Evolutionary conservation across 2,329 filamentous ascomycete species (phyloP).

Genomic region (Xylaria polymorpha): DNA sequence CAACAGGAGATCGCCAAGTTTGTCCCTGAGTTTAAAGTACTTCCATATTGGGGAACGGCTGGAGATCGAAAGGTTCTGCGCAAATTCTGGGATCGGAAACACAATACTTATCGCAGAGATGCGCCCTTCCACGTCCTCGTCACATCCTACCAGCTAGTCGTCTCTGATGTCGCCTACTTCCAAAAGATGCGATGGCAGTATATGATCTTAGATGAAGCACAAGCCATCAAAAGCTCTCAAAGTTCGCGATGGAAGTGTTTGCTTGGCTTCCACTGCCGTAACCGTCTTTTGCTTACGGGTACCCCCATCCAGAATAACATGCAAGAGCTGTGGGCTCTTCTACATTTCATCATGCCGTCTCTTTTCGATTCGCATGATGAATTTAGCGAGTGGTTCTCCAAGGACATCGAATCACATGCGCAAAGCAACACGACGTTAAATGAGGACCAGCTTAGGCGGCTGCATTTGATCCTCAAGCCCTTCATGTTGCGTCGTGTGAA

Average conservation of each 20-base stretch:
- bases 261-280: conserved; percentile 93
- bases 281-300: conserved; percentile 91
- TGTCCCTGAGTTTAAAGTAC: conserved; percentile 91
- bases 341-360: conserved; percentile 99
- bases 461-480: conserved; percentile 99
- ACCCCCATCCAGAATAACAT: conserved; percentile 99
- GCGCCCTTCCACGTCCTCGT: conserved; percentile 96
- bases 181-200: conserved; percentile 99
- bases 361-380: conserved; percentile 95
- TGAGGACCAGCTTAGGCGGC: conserved; percentile 93
- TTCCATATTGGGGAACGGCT: conserved; percentile 97
- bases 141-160: conserved; percentile 96
- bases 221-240: conserved; percentile 97
- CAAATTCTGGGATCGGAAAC: conserved; percentile 99
- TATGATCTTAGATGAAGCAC: conserved; percentile 99
- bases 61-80: conserved; percentile 94
- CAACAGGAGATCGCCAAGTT: conserved; percentile 98
- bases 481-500: conserved; percentile 99
- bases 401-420: conserved; percentile 97
- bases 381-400: conserved; percentile 94
- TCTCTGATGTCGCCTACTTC: conserved; percentile 96
- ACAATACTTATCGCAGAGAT: conserved; percentile 93
- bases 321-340: conserved; percentile 96
- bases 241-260: conserved; percentile 98
- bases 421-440: conserved; percentile 99